Evolutionary conservation across 2,329 filamentous ascomycete species (phyloP), one percentile per base, ranked within the genome.

Genomic region (Botryotinia calthae): DNA sequence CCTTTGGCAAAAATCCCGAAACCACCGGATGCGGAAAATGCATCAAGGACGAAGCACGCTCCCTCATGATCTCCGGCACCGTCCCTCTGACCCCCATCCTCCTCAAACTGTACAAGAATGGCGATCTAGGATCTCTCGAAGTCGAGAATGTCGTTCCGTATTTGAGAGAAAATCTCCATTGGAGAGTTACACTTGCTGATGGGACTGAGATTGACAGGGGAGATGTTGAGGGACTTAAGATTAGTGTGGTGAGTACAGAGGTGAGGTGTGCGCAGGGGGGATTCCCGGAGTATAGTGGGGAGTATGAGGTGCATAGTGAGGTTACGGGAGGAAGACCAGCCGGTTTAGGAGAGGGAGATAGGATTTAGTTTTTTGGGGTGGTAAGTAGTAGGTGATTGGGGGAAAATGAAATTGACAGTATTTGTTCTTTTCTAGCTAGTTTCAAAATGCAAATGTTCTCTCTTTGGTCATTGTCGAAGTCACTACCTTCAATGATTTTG

Each of bases 31-130:
- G 80, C 70, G 76, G 79, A 71, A 77, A 81, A 79, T 79, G 79
- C 78, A 75, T 81, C 76, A 48, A 73, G 8, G 79, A 82, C 63
- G 77, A 78, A 4, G 75, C 75, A 10, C 72, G 76, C 22, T 73
- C 79, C 10, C 72, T 80, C 8, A 70, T 79, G 22, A 79, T 85
- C 44, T 82, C 83, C 5, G 83, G 82, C 28, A 82, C 80, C 44
- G 80, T 85, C 7, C 81, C 79, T 1, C 74, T 85, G 7, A 84
- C 83, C 0, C 77, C 79, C 0, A 80, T 79, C 25, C 75, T 84
- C 16, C 67, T 82, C 28, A 78, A 81, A 58, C 77, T 74, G 14
- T 71, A 69, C 54, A 75, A 81, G 20, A 77, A 76, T 14, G 79
- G 79, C 10, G 75, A 79, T 46, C 73, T 82, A 18, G 74, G 77